phyloP scores from a whole-genome alignment of 2,329 filamentous ascomycete species.

The Paecilomyces variotii region DNA sequence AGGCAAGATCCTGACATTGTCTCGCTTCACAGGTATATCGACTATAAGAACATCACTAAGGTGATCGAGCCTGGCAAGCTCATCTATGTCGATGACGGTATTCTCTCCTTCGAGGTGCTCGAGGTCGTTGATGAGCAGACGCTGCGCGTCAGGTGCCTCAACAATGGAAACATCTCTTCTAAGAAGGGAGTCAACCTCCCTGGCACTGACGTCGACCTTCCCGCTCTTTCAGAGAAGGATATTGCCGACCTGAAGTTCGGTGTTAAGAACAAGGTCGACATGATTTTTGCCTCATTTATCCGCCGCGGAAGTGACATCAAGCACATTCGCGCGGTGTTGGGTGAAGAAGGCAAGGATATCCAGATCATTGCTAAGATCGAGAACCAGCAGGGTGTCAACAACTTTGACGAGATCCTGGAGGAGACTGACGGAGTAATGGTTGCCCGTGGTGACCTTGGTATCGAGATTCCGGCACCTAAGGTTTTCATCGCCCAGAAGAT shows the following conservation, averaged over 20 bases:
- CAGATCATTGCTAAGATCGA: conserved; percentile 99
- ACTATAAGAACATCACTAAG: conserved; percentile 99
- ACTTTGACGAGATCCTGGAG: conserved; percentile 93
- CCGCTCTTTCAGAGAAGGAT: conserved; percentile 96
- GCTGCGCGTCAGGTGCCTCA: conserved; percentile 75
- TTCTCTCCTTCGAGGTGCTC: conserved; percentile 91
- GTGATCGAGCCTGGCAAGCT: conserved; percentile 84
- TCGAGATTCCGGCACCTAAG: conserved; percentile 96
- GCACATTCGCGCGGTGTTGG: conserved; percentile 84
- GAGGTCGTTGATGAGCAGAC: conserved; percentile 83
- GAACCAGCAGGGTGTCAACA: conserved; percentile 99
- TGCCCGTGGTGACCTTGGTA: conserved; percentile 94
- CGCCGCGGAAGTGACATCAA: conserved; percentile 87
- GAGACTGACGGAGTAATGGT: conserved; percentile 99
- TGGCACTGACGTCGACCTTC: conserved; percentile 97
- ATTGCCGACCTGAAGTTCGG: conserved; percentile 88
- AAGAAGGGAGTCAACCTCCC: conserved; percentile 99
- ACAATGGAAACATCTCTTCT: conserved; percentile 98
- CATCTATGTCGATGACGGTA: conserved; percentile 98
- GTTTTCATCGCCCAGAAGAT: conserved; percentile 99
- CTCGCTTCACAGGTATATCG: conserved; percentile 62
- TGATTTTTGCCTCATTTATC: conserved; percentile 99
- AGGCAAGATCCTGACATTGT: conserved; percentile 8
- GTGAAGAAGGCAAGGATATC: conserved; percentile 86
- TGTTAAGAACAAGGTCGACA: conserved; percentile 97